Base-by-base conservation (phyloP, 306 rosid genomes). In the Cucumis sativus region DNA sequence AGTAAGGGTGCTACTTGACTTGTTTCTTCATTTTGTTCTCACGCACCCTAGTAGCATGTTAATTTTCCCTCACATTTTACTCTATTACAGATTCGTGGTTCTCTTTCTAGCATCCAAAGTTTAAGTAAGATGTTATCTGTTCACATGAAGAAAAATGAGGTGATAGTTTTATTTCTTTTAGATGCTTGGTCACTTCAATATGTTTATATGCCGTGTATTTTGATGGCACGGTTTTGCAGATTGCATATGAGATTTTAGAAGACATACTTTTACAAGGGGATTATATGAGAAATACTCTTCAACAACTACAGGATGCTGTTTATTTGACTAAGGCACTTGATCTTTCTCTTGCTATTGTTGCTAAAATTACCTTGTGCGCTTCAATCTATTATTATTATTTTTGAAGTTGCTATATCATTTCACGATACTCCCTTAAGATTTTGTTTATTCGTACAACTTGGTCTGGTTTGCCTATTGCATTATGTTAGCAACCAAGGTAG, bases 221-320 rank as follows among this genome's bases (percentile, higher is more conserved):
- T 56, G 72, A 79, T 47, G 74, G 52, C 52, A 59, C 75, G 58
- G 33, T 71, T 76, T 65, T 74, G 88, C 93, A 95, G 99, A 84
- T 90, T 83, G 87, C 99, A 30, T 80, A 83, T 78, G 99, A 95
- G 82, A 87, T 95, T 84, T 83, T 84, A 82, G 92, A 95, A 83
- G 97, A 90, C 87, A 89, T 95, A 83, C 83, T 88, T 81, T 87
- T 85, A 52, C 99, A 90, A 89, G 96, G 97, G 58, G 87, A 90
- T 79, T 89, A 70, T 57, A 74, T 92, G 75, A 89, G 87, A 83
- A 96, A 95, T 79, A 85, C 91, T 56, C 89, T 92, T 71, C 83
- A 86, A 84, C 93, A 92, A 84, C 97, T 95, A 80, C 96, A 95
- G 80, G 97, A 95, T 87, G 99, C 98, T 15, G 97, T 92, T 74